Conservation (phyloP, 768 basidiomycete species). For the Lactifluus hygrophoroides region DNA sequence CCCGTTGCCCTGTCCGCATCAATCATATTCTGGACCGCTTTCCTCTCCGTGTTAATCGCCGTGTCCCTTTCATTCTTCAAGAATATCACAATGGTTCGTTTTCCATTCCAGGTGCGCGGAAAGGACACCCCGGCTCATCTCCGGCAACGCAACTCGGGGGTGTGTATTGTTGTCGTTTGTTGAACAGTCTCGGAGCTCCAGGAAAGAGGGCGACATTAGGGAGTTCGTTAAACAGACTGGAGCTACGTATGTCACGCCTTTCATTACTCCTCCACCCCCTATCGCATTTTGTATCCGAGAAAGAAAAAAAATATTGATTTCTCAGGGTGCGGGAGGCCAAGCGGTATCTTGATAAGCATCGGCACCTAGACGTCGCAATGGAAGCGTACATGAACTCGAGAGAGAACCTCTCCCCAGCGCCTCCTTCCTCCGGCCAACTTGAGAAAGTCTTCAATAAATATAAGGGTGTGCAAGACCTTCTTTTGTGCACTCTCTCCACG, state of each 20-base stretch:
- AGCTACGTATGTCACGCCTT: constrained; percentile 11
- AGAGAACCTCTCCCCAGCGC: constrained; percentile 12
- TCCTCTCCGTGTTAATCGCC: constrained; percentile 6
- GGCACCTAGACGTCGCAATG: constrained; percentile 61
- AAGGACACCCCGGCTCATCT: neutral
- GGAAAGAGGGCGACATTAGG: constrained; percentile 10
- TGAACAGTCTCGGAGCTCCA: constrained; percentile 12
- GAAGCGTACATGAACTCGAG: constrained; percentile 65
- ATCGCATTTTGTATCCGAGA: neutral
- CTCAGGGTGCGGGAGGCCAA: constrained; percentile 45
- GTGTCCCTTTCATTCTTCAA: neutral
- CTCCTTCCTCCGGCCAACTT: constrained; percentile 29
- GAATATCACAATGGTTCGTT: constrained; percentile 10
- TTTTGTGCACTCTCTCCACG: neutral
- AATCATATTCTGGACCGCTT: neutral
- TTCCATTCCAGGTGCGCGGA: neutral
- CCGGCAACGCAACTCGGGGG: neutral
- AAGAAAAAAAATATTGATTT: neutral
- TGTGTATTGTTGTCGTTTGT: no score
- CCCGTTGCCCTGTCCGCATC: constrained; percentile 2
- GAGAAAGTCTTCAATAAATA: constrained; percentile 36
- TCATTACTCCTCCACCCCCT: neutral
- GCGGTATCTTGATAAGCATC: constrained; percentile 61
- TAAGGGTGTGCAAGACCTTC: constrained; percentile 29
- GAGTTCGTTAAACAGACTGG: constrained; percentile 15